Percentiles rank a stretch among this genome's conserved stretches.
phyloP scores from a whole-genome alignment of 208 protist species.

The Wallacemonas rigidus region DNA sequence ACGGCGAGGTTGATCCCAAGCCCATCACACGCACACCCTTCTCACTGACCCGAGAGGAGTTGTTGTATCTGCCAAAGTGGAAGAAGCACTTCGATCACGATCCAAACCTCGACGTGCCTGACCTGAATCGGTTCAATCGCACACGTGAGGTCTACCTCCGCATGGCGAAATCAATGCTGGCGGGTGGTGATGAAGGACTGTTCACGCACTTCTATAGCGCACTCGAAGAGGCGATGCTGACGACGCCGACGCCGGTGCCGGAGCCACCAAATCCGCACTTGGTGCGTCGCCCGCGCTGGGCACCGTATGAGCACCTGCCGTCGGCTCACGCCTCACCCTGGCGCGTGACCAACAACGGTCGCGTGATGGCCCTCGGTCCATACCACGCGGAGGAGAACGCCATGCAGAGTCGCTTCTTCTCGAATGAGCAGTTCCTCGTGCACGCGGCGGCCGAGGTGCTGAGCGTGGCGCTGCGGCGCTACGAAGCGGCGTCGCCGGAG shows the following conservation, averaged over 20 bases:
- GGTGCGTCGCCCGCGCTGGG: conserved; percentile 66
- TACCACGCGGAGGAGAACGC: conserved; percentile 55
- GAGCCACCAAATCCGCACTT: conserved; percentile 91
- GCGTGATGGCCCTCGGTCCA: conserved; percentile 72
- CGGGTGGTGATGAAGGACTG: conserved; percentile 44
- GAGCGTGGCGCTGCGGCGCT: conserved; percentile 42
- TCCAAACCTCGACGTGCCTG: conserved; percentile 89
- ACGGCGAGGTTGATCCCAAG: conserved; percentile 89
- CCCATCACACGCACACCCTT: conserved; percentile 86
- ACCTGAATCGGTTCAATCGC: conserved; percentile 92
- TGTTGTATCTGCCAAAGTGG: conserved; percentile 92
- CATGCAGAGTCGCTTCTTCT: conserved; percentile 86
- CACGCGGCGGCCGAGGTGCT: conserved; percentile 61
- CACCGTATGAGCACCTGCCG: conserved; percentile 73
- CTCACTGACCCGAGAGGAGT: conserved; percentile 84
- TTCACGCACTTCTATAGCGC: conserved; percentile 76
- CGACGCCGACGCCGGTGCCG: conserved; percentile 87
- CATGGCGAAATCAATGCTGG: conserved; percentile 81
- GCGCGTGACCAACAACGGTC: conserved; percentile 70
- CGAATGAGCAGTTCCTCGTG: conserved; percentile 85
- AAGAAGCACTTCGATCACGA: conserved; percentile 94
- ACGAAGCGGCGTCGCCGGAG: conserved; percentile 34
- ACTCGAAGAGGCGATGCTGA: conserved; percentile 82
- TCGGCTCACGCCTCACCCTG: conserved; percentile 83
- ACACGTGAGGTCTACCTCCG: conserved; percentile 87